These are phyloP conservation scores for Castanospermum australe DNA, from an alignment of 306 rosid species.

Conservation along the genomic window DNA sequence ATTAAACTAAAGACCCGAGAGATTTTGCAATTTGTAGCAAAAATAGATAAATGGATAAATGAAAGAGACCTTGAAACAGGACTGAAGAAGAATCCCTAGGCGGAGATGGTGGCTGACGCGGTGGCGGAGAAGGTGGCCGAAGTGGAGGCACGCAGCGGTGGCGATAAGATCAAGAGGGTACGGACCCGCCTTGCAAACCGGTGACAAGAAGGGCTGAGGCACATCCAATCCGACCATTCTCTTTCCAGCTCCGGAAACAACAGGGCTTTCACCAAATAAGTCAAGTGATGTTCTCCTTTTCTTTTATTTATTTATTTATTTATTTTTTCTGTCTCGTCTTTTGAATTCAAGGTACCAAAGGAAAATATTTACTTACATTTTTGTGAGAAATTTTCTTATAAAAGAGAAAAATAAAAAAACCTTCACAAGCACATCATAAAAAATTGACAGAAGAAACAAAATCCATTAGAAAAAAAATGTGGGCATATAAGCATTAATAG, in stretches of 20 bases:
- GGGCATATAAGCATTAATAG: background rate
- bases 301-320: background rate
- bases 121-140: constrained; percentile 45
- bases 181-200: constrained; percentile 38
- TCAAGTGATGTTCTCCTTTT: background rate
- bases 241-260: constrained; percentile 6
- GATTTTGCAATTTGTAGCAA: background rate
- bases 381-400: background rate
- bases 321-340: background rate
- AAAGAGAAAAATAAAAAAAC: background rate
- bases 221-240: constrained; percentile 38
- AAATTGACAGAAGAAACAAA: background rate
- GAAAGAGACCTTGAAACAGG: constrained; percentile 58
- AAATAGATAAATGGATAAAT: background rate
- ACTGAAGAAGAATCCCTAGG: constrained; percentile 39
- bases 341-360: background rate
- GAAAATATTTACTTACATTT: background rate
- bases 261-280: background rate
- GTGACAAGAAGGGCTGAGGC: constrained; percentile 35
- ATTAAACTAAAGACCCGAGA: background rate
- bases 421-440: background rate
- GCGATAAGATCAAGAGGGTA: constrained; percentile 39
- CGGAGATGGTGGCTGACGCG: constrained; percentile 40
- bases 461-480: background rate
- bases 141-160: constrained; percentile 65